Base-by-base conservation (phyloP, 306 rosid genomes). In the Cicer chorassanicum region DNA sequence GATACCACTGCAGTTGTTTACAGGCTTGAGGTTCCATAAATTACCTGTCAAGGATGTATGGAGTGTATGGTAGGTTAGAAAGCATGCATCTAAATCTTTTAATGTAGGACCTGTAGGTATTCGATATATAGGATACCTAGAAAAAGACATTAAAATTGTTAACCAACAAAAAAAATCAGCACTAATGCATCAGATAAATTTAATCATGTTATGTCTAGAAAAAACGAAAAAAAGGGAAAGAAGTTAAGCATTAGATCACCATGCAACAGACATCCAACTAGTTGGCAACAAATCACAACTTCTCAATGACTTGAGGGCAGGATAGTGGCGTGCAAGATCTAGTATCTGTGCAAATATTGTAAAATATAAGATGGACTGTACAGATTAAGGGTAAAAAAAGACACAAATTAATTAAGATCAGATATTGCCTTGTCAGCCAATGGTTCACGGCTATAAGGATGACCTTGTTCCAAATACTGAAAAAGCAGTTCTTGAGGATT, bases 211-310 rank as follows among this genome's bases (percentile, higher is more conserved):
- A 67, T 54, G 50, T 16, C 60, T 51, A 53, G 29, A 4, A 57
- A 38, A 77, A 56, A 45, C n/a, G 8, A 4, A 44, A 36, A n/a
- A 13, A 63, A 9, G 9, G 13, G 39, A 16, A 66, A 48, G 38
- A 72, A 44, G 61, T 72, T 40, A 11, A 61, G 63, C 41, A 72
- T 40, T 55, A 72, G 73, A 79, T 65, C 84, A 92, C 98, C 96
- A 92, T 41, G 96, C 98, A 53, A 90, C 96, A 66, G 92, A 90
- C 77, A 92, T 80, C 98, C 98, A 92, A 82, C 98, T 92, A 42
- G 82, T 56, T 60, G 90, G 79, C 81, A 83, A 81, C 78, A 92
- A 80, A 84, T 92, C 98, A 82, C 92, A 90, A 84, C 98, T 92
- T 86, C 94, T 83, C 69, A 92, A 65, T 3, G 96, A 82, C 84